phyloP scores from a whole-genome alignment of 176 grass and related monocot species.

The Puccinellia tenuiflora region DNA sequence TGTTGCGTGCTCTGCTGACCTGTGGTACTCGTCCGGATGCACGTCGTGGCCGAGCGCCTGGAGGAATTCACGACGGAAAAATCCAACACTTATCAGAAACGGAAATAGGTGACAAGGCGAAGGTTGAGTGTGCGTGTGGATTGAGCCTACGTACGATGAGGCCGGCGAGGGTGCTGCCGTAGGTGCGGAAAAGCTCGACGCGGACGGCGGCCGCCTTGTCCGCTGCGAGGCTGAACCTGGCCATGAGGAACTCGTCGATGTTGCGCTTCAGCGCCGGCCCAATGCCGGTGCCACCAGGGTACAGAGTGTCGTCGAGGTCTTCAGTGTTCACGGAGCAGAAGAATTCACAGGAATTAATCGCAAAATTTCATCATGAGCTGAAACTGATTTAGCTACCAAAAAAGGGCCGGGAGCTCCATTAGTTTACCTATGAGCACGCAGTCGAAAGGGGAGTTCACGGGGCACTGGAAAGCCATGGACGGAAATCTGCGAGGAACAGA shows the following conservation, averaged over 20 bases:
- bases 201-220: slow-evolving; percentile 52
- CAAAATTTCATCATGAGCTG: background rate
- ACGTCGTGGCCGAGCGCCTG: slow-evolving; percentile 80
- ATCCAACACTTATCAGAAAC: background rate
- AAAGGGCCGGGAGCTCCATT: no score
- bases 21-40: slow-evolving; percentile 92
- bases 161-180: slow-evolving; percentile 86
- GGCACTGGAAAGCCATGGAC: slow-evolving; percentile 19
- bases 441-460: slow-evolving; percentile 39
- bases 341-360: background rate
- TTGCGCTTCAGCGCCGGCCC: slow-evolving; percentile 49
- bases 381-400: background rate
- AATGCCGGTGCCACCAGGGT: slow-evolving; percentile 62
- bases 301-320: slow-evolving; percentile 96
- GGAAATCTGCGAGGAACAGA: background rate
- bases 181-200: slow-evolving; percentile 72
- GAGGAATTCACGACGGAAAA: background rate
- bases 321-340: background rate
- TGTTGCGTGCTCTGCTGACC: slow-evolving; percentile 30
- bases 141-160: slow-evolving; percentile 71
- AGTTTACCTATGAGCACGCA: slow-evolving; percentile 71
- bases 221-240: slow-evolving; percentile 42
- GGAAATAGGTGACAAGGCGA: background rate
- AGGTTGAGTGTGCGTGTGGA: background rate
- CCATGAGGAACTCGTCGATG: slow-evolving; percentile 84